Base-by-base conservation (phyloP, 805 yeast genomes). In the Myxozyma neotropica region DNA sequence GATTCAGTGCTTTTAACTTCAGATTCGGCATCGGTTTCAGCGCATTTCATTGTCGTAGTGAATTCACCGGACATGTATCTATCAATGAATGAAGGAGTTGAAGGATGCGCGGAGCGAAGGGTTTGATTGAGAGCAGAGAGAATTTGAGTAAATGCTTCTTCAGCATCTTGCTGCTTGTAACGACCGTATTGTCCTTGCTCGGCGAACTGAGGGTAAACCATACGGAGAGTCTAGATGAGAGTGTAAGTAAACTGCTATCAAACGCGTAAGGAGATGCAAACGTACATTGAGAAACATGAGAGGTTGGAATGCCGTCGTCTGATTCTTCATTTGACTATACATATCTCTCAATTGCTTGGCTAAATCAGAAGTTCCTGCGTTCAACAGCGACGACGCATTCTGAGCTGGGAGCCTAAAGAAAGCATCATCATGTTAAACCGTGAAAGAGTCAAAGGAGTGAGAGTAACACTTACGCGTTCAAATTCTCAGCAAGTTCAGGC, bases 131-230 rank as follows among this genome's bases (percentile, higher is more conserved):
- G 46, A 4, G 57, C 74, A 36, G 77, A 75, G 63, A 92, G 74
- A 52, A 94, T 80, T 72, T 88, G 93, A 6, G 97, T 86, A 75
- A 84, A 91, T 17, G 93, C 88, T 73, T 94, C 99, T 76, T 94
- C 99, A 0, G 99, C 99, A 77, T 94, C 99, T 75, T 94, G 99
- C 76, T 94, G 99, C 74, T 89, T 91, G 71, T 81, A 88, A 57
- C 80, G 75, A 0, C 97, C 97, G 33, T 48, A 24, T 44, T 77
- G 75, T 49, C 70, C 74, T 61, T 84, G 82, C 72, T 93, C 97
- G 44, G 87, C 88, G 74, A 94, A 94, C 74, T 94, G 98, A 1
- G 98, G 97, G 71, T 83, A 88, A 17, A 78, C 75, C 49, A 78
- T 76, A 72, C 97, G 84, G 51, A 76, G 65, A 26, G 69, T 58